These are phyloP conservation scores for Claviceps sp. DNA, from an alignment of 2,329 filamentous ascomycete genomes.

Conservation along the genomic window DNA sequence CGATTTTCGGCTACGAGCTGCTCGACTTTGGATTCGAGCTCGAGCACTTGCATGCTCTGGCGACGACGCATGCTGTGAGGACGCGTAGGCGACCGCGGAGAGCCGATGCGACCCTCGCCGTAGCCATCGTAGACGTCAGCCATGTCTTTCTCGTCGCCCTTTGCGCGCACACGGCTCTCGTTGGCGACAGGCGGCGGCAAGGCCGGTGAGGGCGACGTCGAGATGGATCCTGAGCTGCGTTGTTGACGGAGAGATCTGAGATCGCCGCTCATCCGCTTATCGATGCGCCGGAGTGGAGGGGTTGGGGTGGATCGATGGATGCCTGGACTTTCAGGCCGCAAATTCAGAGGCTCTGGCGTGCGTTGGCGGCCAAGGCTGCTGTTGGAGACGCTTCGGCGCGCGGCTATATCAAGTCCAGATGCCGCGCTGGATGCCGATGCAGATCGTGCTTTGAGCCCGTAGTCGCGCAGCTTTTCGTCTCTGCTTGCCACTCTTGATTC, in stretches of 20 bases:
- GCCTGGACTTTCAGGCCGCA: slow-evolving; percentile 46
- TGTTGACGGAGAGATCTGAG: slow-evolving; percentile 32
- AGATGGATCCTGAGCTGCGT: slow-evolving; percentile 12
- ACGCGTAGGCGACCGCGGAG: slow-evolving; percentile 82
- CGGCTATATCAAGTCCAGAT: slow-evolving; percentile 11
- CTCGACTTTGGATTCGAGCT: slow-evolving; percentile 76
- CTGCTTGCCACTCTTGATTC: neutral
- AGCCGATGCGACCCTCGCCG: slow-evolving; percentile 76
- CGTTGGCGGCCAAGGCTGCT: slow-evolving; percentile 33
- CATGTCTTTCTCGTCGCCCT: slow-evolving; percentile 50
- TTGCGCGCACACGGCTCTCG: slow-evolving; percentile 68
- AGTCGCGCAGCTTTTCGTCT: slow-evolving; percentile 5
- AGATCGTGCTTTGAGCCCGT: neutral
- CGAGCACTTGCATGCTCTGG: slow-evolving; percentile 93
- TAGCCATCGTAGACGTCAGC: slow-evolving; percentile 89
- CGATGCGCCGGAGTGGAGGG: slow-evolving; percentile 58
- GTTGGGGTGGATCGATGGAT: slow-evolving; percentile 28
- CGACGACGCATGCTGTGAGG: slow-evolving; percentile 92
- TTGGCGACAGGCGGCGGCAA: slow-evolving; percentile 58
- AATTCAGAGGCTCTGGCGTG: slow-evolving; percentile 39
- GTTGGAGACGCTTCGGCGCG: slow-evolving; percentile 37
- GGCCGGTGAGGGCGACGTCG: neutral
- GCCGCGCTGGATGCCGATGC: neutral
- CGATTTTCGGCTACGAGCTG: slow-evolving; percentile 78
- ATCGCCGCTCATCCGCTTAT: slow-evolving; percentile 61